A percentile compares a stretch with the other conserved stretches of the same genome.
These are phyloP conservation scores for Podila clonocystis DNA, from an alignment of 192 early-diverging fungal species.

Conservation along the genomic window DNA sequence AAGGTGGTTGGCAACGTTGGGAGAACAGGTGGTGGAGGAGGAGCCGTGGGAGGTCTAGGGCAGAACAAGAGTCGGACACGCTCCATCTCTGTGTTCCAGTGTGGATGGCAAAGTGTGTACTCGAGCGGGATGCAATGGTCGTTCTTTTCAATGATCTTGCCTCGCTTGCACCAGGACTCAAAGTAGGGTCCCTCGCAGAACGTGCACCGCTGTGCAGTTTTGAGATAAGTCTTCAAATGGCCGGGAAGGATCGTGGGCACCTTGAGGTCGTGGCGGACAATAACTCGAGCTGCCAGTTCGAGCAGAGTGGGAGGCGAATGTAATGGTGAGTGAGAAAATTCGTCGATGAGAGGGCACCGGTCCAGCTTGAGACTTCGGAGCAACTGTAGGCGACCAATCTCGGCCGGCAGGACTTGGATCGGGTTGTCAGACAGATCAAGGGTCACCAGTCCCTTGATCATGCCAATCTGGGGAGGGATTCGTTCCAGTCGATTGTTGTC, in stretches of 20 bases:
- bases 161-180: slow-evolving; percentile 65
- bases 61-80: slow-evolving; percentile 72
- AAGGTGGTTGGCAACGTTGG: neutral
- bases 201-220: slow-evolving; percentile 66
- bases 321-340: slow-evolving; percentile 49
- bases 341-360: slow-evolving; percentile 57
- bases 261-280: slow-evolving; percentile 68
- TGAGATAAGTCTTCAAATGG: slow-evolving; percentile 73
- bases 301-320: slow-evolving; percentile 70
- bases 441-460: slow-evolving; percentile 62
- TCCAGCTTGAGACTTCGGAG: slow-evolving; percentile 66
- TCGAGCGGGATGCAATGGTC: slow-evolving; percentile 66
- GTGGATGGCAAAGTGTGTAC: slow-evolving; percentile 75
- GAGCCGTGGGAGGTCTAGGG: slow-evolving; percentile 64
- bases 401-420: slow-evolving; percentile 71
- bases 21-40: slow-evolving; percentile 19
- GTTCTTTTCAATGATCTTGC: slow-evolving; percentile 69
- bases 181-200: slow-evolving; percentile 86
- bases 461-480: slow-evolving; percentile 72
- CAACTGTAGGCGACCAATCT: slow-evolving; percentile 71
- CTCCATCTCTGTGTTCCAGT: slow-evolving; percentile 78
- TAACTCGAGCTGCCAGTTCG: slow-evolving; percentile 79
- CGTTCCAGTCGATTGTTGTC: slow-evolving; percentile 66
- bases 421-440: slow-evolving; percentile 76
- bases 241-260: slow-evolving; percentile 35